Conservation (phyloP, 2,329 filamentous ascomycete species). For the Fonsecaea monophora region DNA sequence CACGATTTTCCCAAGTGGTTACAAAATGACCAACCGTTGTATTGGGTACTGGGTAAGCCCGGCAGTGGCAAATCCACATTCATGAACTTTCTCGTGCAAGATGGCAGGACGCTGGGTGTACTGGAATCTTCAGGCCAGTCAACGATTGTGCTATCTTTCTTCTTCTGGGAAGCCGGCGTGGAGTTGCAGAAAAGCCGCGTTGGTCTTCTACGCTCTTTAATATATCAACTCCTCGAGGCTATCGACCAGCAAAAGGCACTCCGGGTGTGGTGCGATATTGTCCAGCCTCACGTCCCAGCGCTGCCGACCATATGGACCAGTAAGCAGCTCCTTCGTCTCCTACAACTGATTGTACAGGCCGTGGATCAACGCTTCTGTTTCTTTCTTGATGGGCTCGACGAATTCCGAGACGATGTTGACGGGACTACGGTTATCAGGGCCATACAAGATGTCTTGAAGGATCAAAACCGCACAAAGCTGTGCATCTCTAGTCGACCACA, state of each 20-base stretch:
- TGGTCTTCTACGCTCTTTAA: conserved; percentile 13
- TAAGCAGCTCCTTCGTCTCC: conserved; percentile 9
- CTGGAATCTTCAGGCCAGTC: not conserved
- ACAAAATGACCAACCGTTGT: not conserved
- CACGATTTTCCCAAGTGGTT: conserved; percentile 6
- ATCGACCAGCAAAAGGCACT: not conserved
- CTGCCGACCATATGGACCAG: not conserved
- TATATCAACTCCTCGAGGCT: conserved; percentile 2
- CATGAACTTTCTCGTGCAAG: conserved; percentile 23
- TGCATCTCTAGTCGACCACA: not conserved
- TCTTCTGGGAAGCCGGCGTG: conserved; percentile 18
- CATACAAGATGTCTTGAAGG: not conserved
- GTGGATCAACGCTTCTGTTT: not conserved
- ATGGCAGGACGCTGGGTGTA: not conserved
- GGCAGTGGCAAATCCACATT: conserved; percentile 21
- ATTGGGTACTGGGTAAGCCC: conserved; percentile 14
- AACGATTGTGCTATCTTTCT: conserved; percentile 2
- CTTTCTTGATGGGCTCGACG: conserved; percentile 20
- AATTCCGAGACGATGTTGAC: conserved; percentile 8
- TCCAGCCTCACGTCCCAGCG: not conserved
- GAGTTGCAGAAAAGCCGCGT: conserved; percentile 12
- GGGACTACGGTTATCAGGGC: not conserved
- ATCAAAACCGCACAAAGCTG: not conserved
- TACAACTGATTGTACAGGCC: not conserved
- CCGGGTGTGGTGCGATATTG: conserved; percentile 1